Base-by-base conservation (phyloP, 768 basidiomycete species). In the Calvatia gigantea region DNA sequence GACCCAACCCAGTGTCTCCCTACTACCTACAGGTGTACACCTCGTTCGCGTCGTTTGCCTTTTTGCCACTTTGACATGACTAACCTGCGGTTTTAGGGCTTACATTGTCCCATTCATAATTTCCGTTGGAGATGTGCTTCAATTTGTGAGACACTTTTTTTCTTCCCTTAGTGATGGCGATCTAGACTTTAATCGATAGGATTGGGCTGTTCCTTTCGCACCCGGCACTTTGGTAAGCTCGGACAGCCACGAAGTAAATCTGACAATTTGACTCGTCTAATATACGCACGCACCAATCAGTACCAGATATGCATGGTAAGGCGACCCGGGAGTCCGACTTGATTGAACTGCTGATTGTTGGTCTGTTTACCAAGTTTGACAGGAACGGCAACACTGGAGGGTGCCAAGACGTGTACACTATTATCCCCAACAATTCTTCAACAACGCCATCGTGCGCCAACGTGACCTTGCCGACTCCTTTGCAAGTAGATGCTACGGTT, bases 271-370 rank as follows among this genome's bases (percentile, higher is more conserved):
- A 12, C 28, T 49, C 17, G 37, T 35, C 43, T 48, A 33, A 37
- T 19, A 15, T 38, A 43, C 39, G 57, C 4, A 49, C 31, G 2
- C 48, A 48, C 35, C 33, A 37, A 38, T 44, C 63, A 83, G 79
- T 86, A 83, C 65, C 83, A 85, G 72, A 81, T 83, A 61, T 86
- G 84, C 72, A 85, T 86, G 84, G 83, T 84, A 38, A 48, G 72
- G 45, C 23, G n/a, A 17, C 33, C 33, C 35, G 14, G 31, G 25
- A n/a, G 11, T 39, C 48, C 38, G 17, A n/a, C 29, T 29, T 15
- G 14, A 19, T 28, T 28, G 8, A 31, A 12, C 25, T 12, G 37
- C 32, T 48, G 19, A 43, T 32, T 17, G n/a, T n/a, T n/a, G n/a
- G n/a, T n/a, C 19, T 55, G 35, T 32, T 52, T 48, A 27, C 38